Evolutionary conservation across 345 rosid species (phyloP).

Genomic region (Dipteronia dyeriana): DNA sequence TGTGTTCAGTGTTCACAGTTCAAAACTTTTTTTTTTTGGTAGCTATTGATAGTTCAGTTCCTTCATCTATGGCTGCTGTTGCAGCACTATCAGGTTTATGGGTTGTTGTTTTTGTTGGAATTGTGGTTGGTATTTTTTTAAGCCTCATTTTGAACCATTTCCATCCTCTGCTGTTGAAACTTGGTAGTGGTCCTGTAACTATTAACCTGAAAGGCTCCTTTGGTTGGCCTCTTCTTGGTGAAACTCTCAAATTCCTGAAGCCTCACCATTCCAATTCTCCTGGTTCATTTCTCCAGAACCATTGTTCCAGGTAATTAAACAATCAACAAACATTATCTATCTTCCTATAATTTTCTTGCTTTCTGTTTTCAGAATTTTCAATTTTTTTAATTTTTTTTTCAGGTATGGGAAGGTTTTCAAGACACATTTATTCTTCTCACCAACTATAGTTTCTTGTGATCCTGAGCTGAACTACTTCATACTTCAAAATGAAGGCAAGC

Average conservation of each 20-base stretch:
- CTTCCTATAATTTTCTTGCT: too few species aligned
- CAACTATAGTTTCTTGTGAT: constrained; percentile 69
- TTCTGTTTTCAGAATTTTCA: too few species aligned
- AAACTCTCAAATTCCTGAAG: constrained; percentile 50
- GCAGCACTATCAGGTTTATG: constrained; percentile 21
- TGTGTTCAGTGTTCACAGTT: not conserved
- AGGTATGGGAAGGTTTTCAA: constrained; percentile 61
- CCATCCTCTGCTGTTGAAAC: constrained; percentile 34
- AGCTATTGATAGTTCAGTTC: not conserved
- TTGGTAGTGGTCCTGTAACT: constrained; percentile 12
- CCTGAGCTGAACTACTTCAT: constrained; percentile 69
- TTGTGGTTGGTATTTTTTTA: constrained; percentile 18
- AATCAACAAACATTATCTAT: too few species aligned
- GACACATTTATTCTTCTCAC: constrained; percentile 59
- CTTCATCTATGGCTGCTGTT: constrained; percentile 26
- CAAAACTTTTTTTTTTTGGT: not conserved
- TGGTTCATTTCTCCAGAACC: constrained; percentile 49
- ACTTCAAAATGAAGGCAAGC: constrained; percentile 64
- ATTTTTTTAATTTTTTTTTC: not conserved
- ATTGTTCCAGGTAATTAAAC: constrained; percentile 38
- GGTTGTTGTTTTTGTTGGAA: constrained; percentile 26
- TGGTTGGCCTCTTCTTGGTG: constrained; percentile 65
- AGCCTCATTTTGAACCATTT: constrained; percentile 36
- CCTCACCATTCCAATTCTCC: constrained; percentile 53
- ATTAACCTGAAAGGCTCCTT: constrained; percentile 43